Conservation (phyloP, 371 early-diverging fungal genomes). For the Parasitella parasitica region DNA sequence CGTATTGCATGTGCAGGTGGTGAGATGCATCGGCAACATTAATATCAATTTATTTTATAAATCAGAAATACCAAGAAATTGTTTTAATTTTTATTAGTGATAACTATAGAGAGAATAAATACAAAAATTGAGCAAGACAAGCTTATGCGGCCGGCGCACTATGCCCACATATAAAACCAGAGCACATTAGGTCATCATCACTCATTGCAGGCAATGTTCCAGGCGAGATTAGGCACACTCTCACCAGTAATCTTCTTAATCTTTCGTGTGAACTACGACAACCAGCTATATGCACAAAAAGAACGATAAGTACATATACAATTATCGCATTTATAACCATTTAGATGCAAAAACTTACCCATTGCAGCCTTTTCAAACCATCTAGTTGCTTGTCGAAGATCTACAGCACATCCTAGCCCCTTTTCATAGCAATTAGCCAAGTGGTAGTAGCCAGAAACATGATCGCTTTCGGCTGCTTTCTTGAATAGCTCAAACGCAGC, state of each 20-base stretch:
- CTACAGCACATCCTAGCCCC: constrained; percentile 63
- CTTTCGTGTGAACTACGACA: constrained; percentile 59
- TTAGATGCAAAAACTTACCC: constrained; percentile 1
- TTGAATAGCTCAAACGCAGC: constrained; percentile 62
- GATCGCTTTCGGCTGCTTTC: constrained; percentile 64
- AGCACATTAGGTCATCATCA: constrained; percentile 27
- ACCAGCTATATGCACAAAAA: constrained; percentile 30
- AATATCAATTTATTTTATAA: too few species aligned
- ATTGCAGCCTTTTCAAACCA: constrained; percentile 79
- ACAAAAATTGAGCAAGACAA: not conserved
- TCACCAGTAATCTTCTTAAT: constrained; percentile 50
- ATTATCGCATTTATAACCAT: not conserved
- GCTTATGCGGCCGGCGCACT: constrained; percentile 38
- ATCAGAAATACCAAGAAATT: too few species aligned
- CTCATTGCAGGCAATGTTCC: constrained; percentile 7
- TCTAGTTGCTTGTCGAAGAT: constrained; percentile 58
- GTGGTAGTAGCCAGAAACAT: constrained; percentile 65
- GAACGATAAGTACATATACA: not conserved
- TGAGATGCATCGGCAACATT: not conserved
- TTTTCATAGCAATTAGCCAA: constrained; percentile 69
- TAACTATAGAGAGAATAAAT: not conserved
- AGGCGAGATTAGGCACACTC: constrained; percentile 46
- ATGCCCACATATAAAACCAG: constrained; percentile 28
- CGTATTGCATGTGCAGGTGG: not conserved
- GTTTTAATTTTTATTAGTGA: not conserved